Percentiles rank a stretch among this genome's conserved stretches.
Evolutionary conservation across 441 rosid genomes (phyloP).

Genomic region (Gossypium gossypioides): DNA sequence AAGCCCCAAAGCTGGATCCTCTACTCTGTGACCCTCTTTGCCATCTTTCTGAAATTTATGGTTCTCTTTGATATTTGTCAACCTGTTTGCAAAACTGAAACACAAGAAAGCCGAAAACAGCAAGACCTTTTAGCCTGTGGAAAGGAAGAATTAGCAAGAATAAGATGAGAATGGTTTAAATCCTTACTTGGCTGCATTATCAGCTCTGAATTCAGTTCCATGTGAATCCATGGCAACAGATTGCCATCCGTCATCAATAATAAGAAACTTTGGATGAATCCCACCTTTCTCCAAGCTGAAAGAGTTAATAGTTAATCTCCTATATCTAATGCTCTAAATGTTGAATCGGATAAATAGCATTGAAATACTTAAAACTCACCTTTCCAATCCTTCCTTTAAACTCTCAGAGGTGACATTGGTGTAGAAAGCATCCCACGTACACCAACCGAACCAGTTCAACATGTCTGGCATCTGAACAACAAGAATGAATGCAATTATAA

Average conservation of each 20-base stretch:
- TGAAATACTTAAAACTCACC: conserved; percentile 19
- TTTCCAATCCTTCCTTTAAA: conserved; percentile 42
- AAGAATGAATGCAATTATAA: neutral
- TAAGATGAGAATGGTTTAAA: neutral
- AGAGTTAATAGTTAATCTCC: neutral
- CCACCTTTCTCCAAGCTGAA: conserved; percentile 48
- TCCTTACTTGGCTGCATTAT: conserved; percentile 56
- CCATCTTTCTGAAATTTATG: conserved; percentile 56
- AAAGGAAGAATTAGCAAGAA: neutral
- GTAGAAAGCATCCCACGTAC: conserved; percentile 65
- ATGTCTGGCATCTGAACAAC: conserved; percentile 41
- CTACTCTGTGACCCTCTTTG: conserved; percentile 38
- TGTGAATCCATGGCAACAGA: conserved; percentile 52
- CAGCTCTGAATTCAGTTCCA: conserved; percentile 33
- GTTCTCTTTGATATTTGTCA: conserved; percentile 49
- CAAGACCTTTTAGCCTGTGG: neutral
- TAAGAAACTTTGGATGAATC: conserved; percentile 46
- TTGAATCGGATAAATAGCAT: neutral
- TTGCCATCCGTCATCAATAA: conserved; percentile 66
- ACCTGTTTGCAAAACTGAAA: conserved; percentile 47
- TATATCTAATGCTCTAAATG: neutral
- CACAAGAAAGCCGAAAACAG: neutral
- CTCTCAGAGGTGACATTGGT: conserved; percentile 45
- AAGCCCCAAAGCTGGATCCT: conserved; percentile 48
- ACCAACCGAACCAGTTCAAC: conserved; percentile 70